A percentile compares a stretch with the other conserved stretches of the same genome.
phyloP scores from a whole-genome alignment of 2,329 filamentous ascomycete species.

The Phialophora verrucosa region DNA sequence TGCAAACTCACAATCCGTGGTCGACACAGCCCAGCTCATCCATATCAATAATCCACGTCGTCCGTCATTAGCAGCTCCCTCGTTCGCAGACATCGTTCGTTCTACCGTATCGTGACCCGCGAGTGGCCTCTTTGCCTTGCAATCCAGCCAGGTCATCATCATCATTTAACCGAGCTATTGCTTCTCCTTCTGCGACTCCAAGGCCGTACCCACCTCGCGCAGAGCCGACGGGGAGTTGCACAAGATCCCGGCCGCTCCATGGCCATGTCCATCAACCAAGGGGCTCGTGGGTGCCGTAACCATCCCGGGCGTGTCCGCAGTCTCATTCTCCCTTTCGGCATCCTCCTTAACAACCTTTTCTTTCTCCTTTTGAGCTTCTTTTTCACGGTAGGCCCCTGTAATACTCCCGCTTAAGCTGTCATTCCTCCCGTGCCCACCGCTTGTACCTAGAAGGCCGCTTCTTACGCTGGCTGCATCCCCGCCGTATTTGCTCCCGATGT shows the following conservation, averaged over 20 bases:
- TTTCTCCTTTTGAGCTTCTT: slow-evolving; percentile 22
- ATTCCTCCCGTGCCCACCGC: slow-evolving; percentile 48
- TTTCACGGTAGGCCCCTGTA: slow-evolving; percentile 27
- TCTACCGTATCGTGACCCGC: not conserved
- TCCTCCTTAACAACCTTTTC: slow-evolving; percentile 17
- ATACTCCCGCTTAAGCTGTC: slow-evolving; percentile 38
- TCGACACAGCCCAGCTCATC: not conserved
- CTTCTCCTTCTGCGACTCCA: slow-evolving; percentile 13
- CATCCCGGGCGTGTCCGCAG: slow-evolving; percentile 20
- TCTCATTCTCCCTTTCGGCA: slow-evolving; percentile 10
- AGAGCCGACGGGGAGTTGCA: slow-evolving; percentile 17
- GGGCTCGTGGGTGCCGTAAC: slow-evolving; percentile 38
- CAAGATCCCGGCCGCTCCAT: slow-evolving; percentile 16
- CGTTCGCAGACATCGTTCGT: not conserved
- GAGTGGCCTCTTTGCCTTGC: not conserved
- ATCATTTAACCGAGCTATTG: not conserved
- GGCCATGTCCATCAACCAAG: slow-evolving; percentile 25
- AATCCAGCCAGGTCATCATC: not conserved
- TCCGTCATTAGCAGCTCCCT: not conserved
- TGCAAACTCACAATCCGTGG: not conserved
- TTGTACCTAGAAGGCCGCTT: slow-evolving; percentile 74
- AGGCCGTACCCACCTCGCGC: slow-evolving; percentile 18
- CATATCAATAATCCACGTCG: slow-evolving; percentile 5
- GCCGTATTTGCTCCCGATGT: slow-evolving; percentile 68
- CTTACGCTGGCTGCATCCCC: slow-evolving; percentile 81